Base-by-base conservation (phyloP, 805 yeast genomes). In the Barnettozyma sucrosica region DNA sequence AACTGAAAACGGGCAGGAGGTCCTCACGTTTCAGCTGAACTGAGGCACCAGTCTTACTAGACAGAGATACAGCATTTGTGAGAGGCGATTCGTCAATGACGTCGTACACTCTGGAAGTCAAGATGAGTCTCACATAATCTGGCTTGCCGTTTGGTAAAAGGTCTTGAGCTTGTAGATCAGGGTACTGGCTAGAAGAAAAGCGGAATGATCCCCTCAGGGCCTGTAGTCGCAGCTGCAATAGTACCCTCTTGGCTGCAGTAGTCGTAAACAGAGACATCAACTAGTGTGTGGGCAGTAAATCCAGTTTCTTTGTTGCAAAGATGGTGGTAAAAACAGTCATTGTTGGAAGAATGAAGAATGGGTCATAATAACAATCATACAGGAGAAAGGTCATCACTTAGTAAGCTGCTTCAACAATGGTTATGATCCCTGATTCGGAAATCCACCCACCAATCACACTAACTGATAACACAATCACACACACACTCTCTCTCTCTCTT, bases 101-200 rank as follows among this genome's bases (percentile, higher is more conserved):
- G 59, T 95, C 99, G 66, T 95, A 95, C 2, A 93, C 98, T 49
- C 96, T 74, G 2, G 97, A 86, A 1, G 97, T 88, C 46, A 93
- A 71, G 44, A 92, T 89, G 67, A 93, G 71, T 62, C 95, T 85
- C 54, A 93, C 80, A 62, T 93, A 93, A 69, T 93, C 97, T n/a
- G 98, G 97, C 13, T 81, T 72, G 5, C 93, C 85, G 48, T 76
- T 75, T 4, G 75, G 64, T 20, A 73, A 67, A 32, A 81, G 66
- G 59, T 85, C 93, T 34, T 77, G 67, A 18, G 58, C 42, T 47
- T 64, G 53, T n/a, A 61, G 47, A 28, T 55, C 63, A 7, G 60
- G 52, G 41, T 56, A 60, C 34, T 44, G 48, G 11, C 26, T 37
- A 23, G 41, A 37, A 16, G 23, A 21, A 28, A 11, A 8, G 21